These are phyloP conservation scores for Vanrija sp. DNA, from an alignment of 1,284 basidiomycete species.

Conservation along the genomic window DNA sequence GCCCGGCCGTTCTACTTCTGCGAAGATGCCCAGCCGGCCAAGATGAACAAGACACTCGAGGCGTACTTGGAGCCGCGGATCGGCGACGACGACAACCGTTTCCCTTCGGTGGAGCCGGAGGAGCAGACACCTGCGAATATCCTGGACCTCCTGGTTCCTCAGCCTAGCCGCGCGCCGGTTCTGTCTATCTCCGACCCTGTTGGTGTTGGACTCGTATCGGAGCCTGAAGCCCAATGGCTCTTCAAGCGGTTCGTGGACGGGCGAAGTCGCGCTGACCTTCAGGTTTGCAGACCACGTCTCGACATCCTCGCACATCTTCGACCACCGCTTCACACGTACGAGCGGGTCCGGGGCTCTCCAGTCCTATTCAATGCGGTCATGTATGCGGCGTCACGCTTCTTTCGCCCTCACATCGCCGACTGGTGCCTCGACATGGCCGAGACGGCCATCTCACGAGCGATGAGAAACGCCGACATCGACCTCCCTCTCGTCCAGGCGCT, in stretches of 20 bases:
- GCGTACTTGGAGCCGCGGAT: not conserved
- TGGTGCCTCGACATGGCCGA: conserved; percentile 13
- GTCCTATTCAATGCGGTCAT: conserved; percentile 25
- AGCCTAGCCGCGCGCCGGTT: not conserved
- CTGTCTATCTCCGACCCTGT: not conserved
- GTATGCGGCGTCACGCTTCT: conserved; percentile 20
- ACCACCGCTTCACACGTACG: conserved; percentile 8
- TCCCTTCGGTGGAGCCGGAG: not conserved
- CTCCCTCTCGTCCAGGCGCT: conserved; percentile 18
- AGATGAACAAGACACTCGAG: not conserved
- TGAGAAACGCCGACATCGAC: conserved; percentile 7
- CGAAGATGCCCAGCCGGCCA: not conserved
- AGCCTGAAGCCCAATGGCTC: not conserved
- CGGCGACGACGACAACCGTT: not conserved
- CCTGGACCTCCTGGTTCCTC: not conserved
- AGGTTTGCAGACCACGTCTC: not conserved
- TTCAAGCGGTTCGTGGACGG: not conserved
- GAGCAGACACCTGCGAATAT: not conserved
- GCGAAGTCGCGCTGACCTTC: not conserved
- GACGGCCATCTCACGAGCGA: conserved; percentile 12
- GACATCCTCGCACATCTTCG: conserved; percentile 4
- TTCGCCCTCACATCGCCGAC: conserved; percentile 12
- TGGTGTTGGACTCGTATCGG: not conserved
- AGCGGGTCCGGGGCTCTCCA: not conserved
- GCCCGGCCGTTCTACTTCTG: not conserved